Base-by-base conservation (phyloP, 2,329 filamentous ascomycete species). In the Pyrenophora tritici-repentis region DNA sequence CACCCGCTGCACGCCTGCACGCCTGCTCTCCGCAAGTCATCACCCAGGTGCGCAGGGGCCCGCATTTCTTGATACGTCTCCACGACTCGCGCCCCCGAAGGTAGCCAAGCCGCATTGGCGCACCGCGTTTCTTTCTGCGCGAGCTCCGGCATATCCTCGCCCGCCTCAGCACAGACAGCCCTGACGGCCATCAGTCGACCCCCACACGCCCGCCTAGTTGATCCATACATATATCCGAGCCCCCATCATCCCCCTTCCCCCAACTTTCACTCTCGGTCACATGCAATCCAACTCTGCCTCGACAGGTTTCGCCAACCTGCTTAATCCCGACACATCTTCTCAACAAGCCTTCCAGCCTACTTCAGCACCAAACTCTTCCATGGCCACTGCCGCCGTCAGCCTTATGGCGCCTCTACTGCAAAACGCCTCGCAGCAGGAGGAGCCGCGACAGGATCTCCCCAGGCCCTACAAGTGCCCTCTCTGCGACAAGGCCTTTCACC, bases 401-500 rank as follows among this genome's bases (percentile, higher is more conserved):
- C 74, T 77, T 59, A 76, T 78, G 73, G 75, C 73, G 74, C 84
- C 66, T 76, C 86, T 72, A 78, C 85, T 77, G 79, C 86, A 68
- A 83, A 88, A 85, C 56, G 66, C 63, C 29, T 83, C 70, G 49
- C 62, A 69, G 41, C 63, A 66, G 54, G 72, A 75, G 59, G 82
- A 86, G 51, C 85, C 90, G 68, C 84, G 76, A 76, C 90, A 82
- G 80, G 93, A 97, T 76, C 84, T 97, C 46, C 94, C 94, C 53
- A 87, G 94, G 49, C 93, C 93, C 0, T 99, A 99, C 86, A 97
- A 97, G 81, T 99, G 93, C 76, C 92, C 93, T 55, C 85, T 99
- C 58, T 99, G 94, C 80, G 93, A 97, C 69, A 96, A 97, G 83
- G 93, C 94, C 55, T 99, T 99, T 79, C 94, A 97, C 81, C 91